Conservation (phyloP, 495 filamentous ascomycete genomes). For the Lentithecium fluviatile region DNA sequence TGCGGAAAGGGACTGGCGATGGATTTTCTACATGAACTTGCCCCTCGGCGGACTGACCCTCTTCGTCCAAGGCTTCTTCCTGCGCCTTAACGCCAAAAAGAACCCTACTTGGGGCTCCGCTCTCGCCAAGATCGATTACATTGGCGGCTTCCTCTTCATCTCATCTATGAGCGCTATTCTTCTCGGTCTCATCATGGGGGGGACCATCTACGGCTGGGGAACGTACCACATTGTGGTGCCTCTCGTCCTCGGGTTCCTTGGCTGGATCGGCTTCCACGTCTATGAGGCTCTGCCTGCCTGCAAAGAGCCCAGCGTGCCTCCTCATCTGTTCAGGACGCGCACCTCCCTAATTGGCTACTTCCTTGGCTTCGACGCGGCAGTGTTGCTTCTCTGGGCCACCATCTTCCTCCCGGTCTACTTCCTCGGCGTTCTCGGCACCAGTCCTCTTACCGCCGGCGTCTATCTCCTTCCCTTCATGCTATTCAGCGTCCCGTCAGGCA, state of each 20-base stretch:
- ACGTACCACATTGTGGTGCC: conserved; percentile 9
- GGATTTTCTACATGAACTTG: conserved; percentile 34
- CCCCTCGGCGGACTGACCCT: conserved; percentile 16
- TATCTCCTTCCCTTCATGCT: conserved; percentile 57
- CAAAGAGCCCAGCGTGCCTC: conserved; percentile 19
- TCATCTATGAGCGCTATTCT: conserved; percentile 2
- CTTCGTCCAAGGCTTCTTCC: conserved; percentile 13
- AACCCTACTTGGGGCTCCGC: background rate
- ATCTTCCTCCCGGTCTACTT: conserved; percentile 66
- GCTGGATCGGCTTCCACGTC: background rate
- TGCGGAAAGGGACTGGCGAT: conserved; percentile 26
- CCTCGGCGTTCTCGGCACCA: conserved; percentile 53
- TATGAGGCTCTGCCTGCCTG: background rate
- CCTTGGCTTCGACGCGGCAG: conserved; percentile 51
- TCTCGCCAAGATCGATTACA: conserved; percentile 16
- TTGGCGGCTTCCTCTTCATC: conserved; percentile 23
- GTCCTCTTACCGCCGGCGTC: conserved; percentile 55
- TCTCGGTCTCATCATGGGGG: conserved; percentile 1
- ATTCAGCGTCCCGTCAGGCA: conserved; percentile 48
- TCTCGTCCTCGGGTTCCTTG: conserved; percentile 9
- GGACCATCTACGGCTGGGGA: conserved; percentile 6
- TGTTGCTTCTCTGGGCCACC: conserved; percentile 52
- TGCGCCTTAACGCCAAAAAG: conserved; percentile 20
- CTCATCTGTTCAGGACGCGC: conserved; percentile 49
- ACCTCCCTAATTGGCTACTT: conserved; percentile 48